Base-by-base conservation (phyloP, 371 early-diverging fungal species). In the Thermomucor indicae-seudaticae region DNA sequence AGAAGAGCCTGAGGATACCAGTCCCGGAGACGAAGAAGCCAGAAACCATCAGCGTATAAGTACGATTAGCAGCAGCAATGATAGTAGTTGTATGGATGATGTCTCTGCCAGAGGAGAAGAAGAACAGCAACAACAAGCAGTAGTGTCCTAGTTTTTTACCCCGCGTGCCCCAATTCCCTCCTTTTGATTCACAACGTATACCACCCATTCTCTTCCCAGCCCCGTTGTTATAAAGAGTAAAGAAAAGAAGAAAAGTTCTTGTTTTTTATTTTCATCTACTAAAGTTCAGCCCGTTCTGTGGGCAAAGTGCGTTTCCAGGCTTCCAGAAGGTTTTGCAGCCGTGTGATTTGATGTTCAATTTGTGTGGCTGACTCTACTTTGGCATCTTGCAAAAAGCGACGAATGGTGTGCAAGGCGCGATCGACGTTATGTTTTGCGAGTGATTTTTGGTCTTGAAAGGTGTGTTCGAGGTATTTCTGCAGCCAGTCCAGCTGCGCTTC, bases 401-500 rank as follows among this genome's bases (percentile, higher is more conserved):
- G 64, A 8, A 75, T 49, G 12, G 52, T 55, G 12, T 51, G 53
- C 17, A 69, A 22, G 3, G 63, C 56, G 4, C 53, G 20, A 10
- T 68, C 65, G 32, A 71, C 38, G 14, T 65, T 53, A 3, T 62
- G 53, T n/a, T 64, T 58, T 1, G 69, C 62, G 6, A 63, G 32
- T 6, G 64, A 45, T n/a, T 43, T 47, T 39, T 60, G 55, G 30
- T 64, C 56, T 16, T 40, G 29, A 55, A 75, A 62, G 4, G 62
- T 60, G 23, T 55, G 50, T 7, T 58, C 48, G 6, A 75, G 57
- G 32, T 68, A 62, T 28, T 66, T 59, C 27, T 68, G 55, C 10
- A 75, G 40, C 67, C 70, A 67, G 22, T 75, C 52, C 16, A 75
- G 54, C 17, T 75, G 72, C 6, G 68, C 62, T 47, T 75, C 67